Evolutionary conservation across 1,284 basidiomycete genomes (phyloP), one percentile per base, ranked within the genome.

Genomic region (Leccinum pachyderme): DNA sequence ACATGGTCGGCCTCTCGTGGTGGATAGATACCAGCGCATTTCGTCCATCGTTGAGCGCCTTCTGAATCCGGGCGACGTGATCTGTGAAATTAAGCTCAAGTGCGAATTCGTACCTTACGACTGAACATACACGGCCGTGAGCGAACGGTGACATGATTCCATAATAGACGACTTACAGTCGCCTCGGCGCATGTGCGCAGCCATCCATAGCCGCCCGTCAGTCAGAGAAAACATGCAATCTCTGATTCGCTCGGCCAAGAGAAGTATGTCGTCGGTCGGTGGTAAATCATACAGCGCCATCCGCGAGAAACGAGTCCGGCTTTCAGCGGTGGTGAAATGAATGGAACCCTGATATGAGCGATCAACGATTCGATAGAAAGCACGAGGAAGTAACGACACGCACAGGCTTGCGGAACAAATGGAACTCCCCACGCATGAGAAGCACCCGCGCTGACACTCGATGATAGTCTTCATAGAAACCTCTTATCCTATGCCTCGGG

Each of bases 121-220:
- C 70, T 72, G 29, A 18, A 55, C 2, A 11, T 18, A 18, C 8
- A n/a, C 15, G 25, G 13, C 18, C 12, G 9, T 59, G 22, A 68
- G 39, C 27, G 39, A 7, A 7, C 29, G 8, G 27, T 15, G 29
- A 6, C 27, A n/a, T 5, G 7, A 29, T 15, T 41, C 0, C 2
- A 3, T 18, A 43, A 29, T 2, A 6, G 24, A 43, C 1, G 39
- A 18, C 73, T 64, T 55, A 75, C 72, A 79, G 51, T 78, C 79
- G 2, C 79, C 78, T 33, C 77, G 67, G 27, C 77, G 72, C 77
- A 81, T 78, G 35, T 79, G 79, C 3, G 73, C 75, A 31, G 72
- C 73, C 65, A 77, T 70, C 79, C 79, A 79, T 46, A 73, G 65
- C 15, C 77, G 64, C 4, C 77, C 77, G 0, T 51, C 64, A 11